Evolutionary conservation across 164 flowering plant species (phyloP).

Genomic region (Houttuynia cordata): DNA sequence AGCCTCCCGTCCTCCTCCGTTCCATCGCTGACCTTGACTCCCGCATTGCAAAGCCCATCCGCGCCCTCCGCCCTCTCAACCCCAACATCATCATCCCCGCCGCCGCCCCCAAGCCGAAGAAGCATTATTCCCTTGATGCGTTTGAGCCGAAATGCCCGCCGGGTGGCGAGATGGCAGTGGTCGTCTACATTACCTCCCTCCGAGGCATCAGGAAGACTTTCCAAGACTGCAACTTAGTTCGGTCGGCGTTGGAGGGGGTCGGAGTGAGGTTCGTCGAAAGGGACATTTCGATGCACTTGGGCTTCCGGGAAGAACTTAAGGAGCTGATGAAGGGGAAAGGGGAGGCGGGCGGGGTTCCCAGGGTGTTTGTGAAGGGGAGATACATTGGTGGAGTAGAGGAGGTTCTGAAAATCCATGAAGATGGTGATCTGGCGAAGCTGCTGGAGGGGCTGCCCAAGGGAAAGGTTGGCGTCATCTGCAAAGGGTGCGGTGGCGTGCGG

Average conservation of each 20-base stretch:
- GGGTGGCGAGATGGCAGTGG: constrained; percentile 53
- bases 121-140: constrained; percentile 8
- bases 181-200: constrained; percentile 69
- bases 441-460: constrained; percentile 54
- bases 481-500: constrained; percentile 77
- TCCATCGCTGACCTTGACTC: constrained; percentile 16
- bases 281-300: constrained; percentile 80
- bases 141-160: constrained; percentile 47
- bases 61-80: constrained; percentile 9
- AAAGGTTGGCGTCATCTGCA: constrained; percentile 39
- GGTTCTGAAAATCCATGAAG: constrained; percentile 57
- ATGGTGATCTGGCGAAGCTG: constrained; percentile 37
- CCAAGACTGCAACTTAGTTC: constrained; percentile 65
- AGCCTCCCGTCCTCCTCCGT: constrained; percentile 8
- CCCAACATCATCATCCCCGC: background rate
- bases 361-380: constrained; percentile 71
- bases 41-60: constrained; percentile 3
- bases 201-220: constrained; percentile 74
- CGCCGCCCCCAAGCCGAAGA: background rate
- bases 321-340: constrained; percentile 39
- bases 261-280: constrained; percentile 56
- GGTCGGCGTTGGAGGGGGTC: constrained; percentile 40
- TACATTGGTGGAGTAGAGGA: constrained; percentile 84
- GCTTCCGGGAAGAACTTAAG: constrained; percentile 66
- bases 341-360: constrained; percentile 32